Conservation (phyloP, 2,329 filamentous ascomycete species). For the Sordariomycetes sp. region DNA sequence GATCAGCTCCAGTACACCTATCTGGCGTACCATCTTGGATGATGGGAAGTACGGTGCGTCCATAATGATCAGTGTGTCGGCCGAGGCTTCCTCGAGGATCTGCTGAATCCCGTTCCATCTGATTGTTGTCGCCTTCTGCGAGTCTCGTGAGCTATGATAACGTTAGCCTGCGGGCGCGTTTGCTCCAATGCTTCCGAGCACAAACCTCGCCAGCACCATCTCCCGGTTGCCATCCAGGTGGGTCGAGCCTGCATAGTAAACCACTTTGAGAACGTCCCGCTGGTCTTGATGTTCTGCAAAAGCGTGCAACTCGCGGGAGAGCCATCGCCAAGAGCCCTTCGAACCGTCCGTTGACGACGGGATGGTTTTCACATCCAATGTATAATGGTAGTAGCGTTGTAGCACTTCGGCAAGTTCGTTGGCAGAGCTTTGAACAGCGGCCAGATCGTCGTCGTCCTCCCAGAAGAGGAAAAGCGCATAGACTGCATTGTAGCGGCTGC, state of each 20-base stretch:
- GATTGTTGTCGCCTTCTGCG: slow-evolving; percentile 34
- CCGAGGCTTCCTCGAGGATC: slow-evolving; percentile 43
- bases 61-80: slow-evolving; percentile 49
- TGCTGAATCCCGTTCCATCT: slow-evolving; percentile 49
- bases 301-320: slow-evolving; percentile 38
- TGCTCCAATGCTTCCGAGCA: neutral
- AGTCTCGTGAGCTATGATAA: slow-evolving; percentile 33
- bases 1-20: slow-evolving; percentile 46
- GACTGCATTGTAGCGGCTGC: slow-evolving; percentile 43
- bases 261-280: slow-evolving; percentile 47
- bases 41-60: slow-evolving; percentile 50
- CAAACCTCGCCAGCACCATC: slow-evolving; percentile 48
- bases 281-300: slow-evolving; percentile 45
- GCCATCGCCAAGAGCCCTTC: slow-evolving; percentile 43
- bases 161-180: slow-evolving; percentile 9
- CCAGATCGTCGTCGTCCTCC: slow-evolving; percentile 41
- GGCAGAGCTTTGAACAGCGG: slow-evolving; percentile 28
- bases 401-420: slow-evolving; percentile 41
- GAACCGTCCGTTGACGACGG: slow-evolving; percentile 36
- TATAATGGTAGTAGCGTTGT: slow-evolving; percentile 42
- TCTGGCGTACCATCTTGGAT: slow-evolving; percentile 39
- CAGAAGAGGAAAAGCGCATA: slow-evolving; percentile 45
- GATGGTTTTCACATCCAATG: slow-evolving; percentile 37
- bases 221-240: slow-evolving; percentile 45
- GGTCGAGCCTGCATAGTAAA: slow-evolving; percentile 48